Conservation (phyloP, 768 basidiomycete species). For the Psilocybe tampanensis region DNA sequence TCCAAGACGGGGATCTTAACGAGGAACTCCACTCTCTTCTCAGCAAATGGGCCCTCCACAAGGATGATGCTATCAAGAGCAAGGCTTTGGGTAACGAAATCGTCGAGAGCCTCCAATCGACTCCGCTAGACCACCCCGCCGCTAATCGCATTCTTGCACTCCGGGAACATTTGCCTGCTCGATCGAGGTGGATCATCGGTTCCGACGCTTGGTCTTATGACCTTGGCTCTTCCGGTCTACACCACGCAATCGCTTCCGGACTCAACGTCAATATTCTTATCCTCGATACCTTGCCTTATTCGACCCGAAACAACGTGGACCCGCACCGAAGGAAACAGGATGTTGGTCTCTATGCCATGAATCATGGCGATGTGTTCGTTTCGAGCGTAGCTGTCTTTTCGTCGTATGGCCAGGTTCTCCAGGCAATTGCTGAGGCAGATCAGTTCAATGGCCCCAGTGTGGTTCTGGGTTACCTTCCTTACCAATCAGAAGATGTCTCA, state of each 20-base stretch:
- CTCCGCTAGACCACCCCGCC: slow-evolving; percentile 39
- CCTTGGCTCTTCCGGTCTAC: slow-evolving; percentile 91
- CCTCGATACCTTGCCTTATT: slow-evolving; percentile 91
- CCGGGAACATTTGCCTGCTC: slow-evolving; percentile 61
- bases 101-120: slow-evolving; percentile 46
- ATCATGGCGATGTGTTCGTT: slow-evolving; percentile 95
- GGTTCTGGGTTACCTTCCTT: slow-evolving; percentile 93
- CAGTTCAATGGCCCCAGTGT: slow-evolving; percentile 87
- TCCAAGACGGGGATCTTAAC: slow-evolving; percentile 52
- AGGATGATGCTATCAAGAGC: slow-evolving; percentile 71
- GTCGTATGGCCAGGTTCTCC: slow-evolving; percentile 92
- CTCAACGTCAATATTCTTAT: slow-evolving; percentile 95
- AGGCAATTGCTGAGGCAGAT: slow-evolving; percentile 90
- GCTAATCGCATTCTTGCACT: slow-evolving; percentile 62
- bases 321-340: slow-evolving; percentile 89
- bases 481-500: slow-evolving; percentile 70
- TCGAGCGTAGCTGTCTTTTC: slow-evolving; percentile 95
- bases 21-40: slow-evolving; percentile 70
- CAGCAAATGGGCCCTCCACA: slow-evolving; percentile 77
- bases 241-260: slow-evolving; percentile 90
- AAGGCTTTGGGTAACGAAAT: slow-evolving; percentile 60
- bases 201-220: slow-evolving; percentile 99
- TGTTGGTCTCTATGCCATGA: slow-evolving; percentile 97
- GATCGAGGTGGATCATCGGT: slow-evolving; percentile 95
- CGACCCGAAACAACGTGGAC: slow-evolving; percentile 68